Conservation (phyloP, 371 early-diverging fungal genomes). For the Cokeromyces recurvatus region DNA sequence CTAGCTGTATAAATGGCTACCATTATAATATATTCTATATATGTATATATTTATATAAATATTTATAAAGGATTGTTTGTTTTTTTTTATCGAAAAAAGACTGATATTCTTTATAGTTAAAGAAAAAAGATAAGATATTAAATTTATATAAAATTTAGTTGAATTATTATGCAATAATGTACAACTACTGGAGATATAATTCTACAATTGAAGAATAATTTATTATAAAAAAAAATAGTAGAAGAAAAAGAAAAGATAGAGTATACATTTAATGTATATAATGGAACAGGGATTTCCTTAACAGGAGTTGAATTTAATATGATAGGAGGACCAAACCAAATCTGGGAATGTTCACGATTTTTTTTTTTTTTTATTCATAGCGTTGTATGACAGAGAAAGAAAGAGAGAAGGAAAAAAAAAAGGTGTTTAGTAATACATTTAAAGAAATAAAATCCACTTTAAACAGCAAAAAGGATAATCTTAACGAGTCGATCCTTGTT, state of each 20-base stretch:
- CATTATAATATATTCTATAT: conserved; percentile 4
- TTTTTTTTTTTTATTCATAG: too few relatives aligned
- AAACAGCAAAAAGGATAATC: too few relatives aligned
- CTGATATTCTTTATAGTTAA: neutral
- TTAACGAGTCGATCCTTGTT: too few relatives aligned
- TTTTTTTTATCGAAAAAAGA: too few relatives aligned
- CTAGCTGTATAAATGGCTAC: conserved; percentile 4
- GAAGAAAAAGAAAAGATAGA: neutral
- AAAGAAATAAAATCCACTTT: too few relatives aligned
- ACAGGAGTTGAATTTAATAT: conserved; percentile 12
- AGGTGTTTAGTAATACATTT: too few relatives aligned
- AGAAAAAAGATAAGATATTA: conserved; percentile 6
- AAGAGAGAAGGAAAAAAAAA: neutral
- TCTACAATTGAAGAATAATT: neutral
- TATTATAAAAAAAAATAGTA: neutral
- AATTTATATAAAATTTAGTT: too few relatives aligned
- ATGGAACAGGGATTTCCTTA: too few relatives aligned
- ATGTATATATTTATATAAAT: too few relatives aligned
- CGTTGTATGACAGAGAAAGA: neutral
- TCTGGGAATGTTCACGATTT: conserved; percentile 5
- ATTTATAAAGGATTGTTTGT: neutral
- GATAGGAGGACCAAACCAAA: conserved; percentile 6
- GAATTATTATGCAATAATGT: too few relatives aligned
- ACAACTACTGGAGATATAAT: too few relatives aligned
- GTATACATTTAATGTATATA: neutral